A percentile compares a stretch with the other conserved stretches of the same genome.
Evolutionary conservation across 371 early-diverging fungal genomes (phyloP).

Genomic region (Mucor plumbeus): DNA sequence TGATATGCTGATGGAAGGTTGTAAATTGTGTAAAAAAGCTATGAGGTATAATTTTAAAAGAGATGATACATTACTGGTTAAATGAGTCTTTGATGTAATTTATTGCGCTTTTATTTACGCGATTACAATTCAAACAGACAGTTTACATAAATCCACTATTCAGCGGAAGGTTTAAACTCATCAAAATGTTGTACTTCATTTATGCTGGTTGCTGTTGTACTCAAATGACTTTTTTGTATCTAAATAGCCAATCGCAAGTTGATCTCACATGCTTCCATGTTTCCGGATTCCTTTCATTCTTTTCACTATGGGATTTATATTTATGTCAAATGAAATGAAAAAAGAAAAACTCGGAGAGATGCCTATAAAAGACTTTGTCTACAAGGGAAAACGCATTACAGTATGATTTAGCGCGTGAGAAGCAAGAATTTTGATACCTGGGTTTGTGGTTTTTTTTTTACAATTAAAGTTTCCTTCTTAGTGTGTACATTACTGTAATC

Average conservation of each 20-base stretch:
- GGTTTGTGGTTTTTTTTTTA: background rate
- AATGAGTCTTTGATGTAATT: no score
- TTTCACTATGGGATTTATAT: background rate
- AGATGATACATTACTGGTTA: no score
- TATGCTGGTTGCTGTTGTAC: background rate
- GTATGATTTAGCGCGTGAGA: conserved; percentile 9
- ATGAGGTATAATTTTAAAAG: no score
- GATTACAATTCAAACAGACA: no score
- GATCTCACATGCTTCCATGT: conserved; percentile 6
- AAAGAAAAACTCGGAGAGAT: conserved; percentile 1
- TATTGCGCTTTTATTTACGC: no score
- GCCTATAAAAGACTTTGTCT: background rate
- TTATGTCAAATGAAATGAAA: background rate
- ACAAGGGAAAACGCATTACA: conserved; percentile 12
- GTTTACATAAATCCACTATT: background rate
- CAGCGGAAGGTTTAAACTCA: background rate
- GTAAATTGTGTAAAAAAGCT: no score
- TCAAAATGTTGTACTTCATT: background rate
- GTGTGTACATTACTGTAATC: background rate
- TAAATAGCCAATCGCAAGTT: background rate
- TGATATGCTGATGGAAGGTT: no score
- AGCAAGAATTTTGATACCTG: background rate
- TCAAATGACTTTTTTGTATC: background rate
- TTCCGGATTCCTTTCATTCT: background rate
- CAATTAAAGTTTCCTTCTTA: background rate